phyloP scores from a whole-genome alignment of 2,329 filamentous ascomycete species.

The Ceratocystis ficicola region DNA sequence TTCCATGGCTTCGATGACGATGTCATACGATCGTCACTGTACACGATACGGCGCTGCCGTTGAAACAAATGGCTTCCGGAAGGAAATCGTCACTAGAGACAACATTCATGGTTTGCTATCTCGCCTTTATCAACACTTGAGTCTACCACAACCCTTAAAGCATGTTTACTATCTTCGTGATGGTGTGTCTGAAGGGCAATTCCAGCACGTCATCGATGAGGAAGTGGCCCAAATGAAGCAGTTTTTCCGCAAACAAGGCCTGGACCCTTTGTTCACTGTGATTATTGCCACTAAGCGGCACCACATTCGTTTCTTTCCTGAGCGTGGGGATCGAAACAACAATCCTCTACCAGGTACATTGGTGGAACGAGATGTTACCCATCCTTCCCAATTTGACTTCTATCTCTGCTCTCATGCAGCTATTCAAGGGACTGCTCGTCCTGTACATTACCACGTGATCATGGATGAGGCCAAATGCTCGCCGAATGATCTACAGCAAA shows the following conservation, averaged over 20 bases:
- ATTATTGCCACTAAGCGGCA: slow-evolving; percentile 88
- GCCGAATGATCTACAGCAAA: slow-evolving; percentile 61
- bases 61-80: slow-evolving; percentile 70
- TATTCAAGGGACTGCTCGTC: slow-evolving; percentile 86
- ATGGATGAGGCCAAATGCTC: slow-evolving; percentile 62
- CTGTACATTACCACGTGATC: slow-evolving; percentile 84
- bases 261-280: slow-evolving; percentile 61
- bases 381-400: slow-evolving; percentile 84
- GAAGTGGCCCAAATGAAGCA: slow-evolving; percentile 63
- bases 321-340: slow-evolving; percentile 55
- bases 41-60: slow-evolving; percentile 68
- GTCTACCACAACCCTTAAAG: background rate
- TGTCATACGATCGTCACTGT: slow-evolving; percentile 59
- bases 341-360: slow-evolving; percentile 80
- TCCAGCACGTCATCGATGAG: slow-evolving; percentile 61
- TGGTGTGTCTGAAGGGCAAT: slow-evolving; percentile 81
- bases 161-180: slow-evolving; percentile 80
- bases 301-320: slow-evolving; percentile 82
- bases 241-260: slow-evolving; percentile 35
- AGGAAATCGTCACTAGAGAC: slow-evolving; percentile 60
- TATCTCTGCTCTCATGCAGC: slow-evolving; percentile 54
- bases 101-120: slow-evolving; percentile 58
- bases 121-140: slow-evolving; percentile 45
- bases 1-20: slow-evolving; percentile 79
- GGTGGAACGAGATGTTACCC: slow-evolving; percentile 79